These are phyloP conservation scores for Scenedesmus sp. DNA, from an alignment of 163 green algal species.

Conservation along the genomic window DNA sequence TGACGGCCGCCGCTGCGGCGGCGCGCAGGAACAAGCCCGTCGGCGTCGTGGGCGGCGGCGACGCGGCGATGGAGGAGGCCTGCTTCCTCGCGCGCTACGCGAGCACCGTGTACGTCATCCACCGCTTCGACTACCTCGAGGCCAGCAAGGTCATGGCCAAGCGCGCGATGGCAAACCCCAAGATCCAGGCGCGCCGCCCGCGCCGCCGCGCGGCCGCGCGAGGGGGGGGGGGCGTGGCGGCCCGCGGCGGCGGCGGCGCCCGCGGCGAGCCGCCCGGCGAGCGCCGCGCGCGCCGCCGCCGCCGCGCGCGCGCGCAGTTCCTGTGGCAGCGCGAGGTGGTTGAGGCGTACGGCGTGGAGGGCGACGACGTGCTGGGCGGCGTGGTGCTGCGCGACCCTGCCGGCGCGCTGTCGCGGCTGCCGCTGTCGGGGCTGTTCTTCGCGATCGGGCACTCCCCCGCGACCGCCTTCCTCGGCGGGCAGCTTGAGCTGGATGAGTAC, in stretches of 20 bases:
- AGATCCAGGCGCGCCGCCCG: slow-evolving; percentile 73
- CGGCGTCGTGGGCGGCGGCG: slow-evolving; percentile 89
- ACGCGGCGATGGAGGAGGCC: slow-evolving; percentile 95
- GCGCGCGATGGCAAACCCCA: slow-evolving; percentile 79
- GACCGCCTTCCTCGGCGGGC: slow-evolving; percentile 79
- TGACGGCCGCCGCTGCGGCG: neutral
- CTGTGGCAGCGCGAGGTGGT: slow-evolving; percentile 74
- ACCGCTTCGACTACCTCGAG: slow-evolving; percentile 80
- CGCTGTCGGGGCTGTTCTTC: slow-evolving; percentile 88
- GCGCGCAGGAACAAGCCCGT: slow-evolving; percentile 77
- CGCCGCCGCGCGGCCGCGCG: too few species aligned
- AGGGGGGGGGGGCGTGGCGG: too few species aligned
- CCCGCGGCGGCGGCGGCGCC: too few species aligned
- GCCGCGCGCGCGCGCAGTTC: too few species aligned
- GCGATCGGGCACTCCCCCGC: slow-evolving; percentile 91
- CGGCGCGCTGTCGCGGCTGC: slow-evolving; percentile 66
- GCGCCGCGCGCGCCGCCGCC: too few species aligned
- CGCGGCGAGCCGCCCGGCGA: too few species aligned
- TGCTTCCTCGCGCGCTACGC: slow-evolving; percentile 87
- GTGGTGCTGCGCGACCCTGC: slow-evolving; percentile 62
- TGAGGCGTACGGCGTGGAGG: slow-evolving; percentile 81
- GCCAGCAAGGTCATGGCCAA: slow-evolving; percentile 92
- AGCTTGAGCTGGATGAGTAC: slow-evolving; percentile 77
- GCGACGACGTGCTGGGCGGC: slow-evolving; percentile 32
- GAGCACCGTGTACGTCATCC: slow-evolving; percentile 88